Evolutionary conservation across 1,284 basidiomycete species (phyloP).

Genomic region (Agaricales sp.): DNA sequence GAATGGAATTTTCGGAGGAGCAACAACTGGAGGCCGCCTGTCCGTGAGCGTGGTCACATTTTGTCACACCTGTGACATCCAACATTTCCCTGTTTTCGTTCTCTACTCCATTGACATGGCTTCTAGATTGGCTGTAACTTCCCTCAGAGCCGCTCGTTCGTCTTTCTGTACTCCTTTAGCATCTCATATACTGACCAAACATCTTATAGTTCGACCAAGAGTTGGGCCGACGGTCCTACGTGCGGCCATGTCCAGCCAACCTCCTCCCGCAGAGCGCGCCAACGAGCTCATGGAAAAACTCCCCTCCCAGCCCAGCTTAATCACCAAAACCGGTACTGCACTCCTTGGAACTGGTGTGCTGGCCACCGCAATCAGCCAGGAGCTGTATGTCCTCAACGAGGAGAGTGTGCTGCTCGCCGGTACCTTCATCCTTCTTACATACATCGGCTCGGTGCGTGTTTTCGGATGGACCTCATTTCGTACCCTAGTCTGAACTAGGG

Average conservation of each 20-base stretch:
- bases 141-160: background rate
- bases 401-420: conserved; percentile 81
- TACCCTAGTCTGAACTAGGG: too few species aligned
- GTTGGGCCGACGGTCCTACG: background rate
- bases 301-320: conserved; percentile 80
- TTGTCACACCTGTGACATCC: background rate
- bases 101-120: background rate
- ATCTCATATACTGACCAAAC: background rate
- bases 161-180: background rate
- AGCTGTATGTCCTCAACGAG: conserved; percentile 97
- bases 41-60: too few species aligned
- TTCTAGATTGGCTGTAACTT: conserved; percentile 1
- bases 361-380: conserved; percentile 92
- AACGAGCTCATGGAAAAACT: conserved; percentile 87
- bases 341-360: conserved; percentile 85
- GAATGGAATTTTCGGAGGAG: too few species aligned
- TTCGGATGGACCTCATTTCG: too few species aligned
- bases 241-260: conserved; percentile 31
- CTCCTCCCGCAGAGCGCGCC: conserved; percentile 83
- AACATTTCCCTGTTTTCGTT: background rate
- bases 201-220: background rate
- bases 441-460: conserved; percentile 69
- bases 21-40: too few species aligned
- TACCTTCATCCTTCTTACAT: conserved; percentile 80
- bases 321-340: conserved; percentile 92